Evolutionary conservation across 148 eudicot genomes (phyloP).

Genomic region (Rhododendron kiyosumense): DNA sequence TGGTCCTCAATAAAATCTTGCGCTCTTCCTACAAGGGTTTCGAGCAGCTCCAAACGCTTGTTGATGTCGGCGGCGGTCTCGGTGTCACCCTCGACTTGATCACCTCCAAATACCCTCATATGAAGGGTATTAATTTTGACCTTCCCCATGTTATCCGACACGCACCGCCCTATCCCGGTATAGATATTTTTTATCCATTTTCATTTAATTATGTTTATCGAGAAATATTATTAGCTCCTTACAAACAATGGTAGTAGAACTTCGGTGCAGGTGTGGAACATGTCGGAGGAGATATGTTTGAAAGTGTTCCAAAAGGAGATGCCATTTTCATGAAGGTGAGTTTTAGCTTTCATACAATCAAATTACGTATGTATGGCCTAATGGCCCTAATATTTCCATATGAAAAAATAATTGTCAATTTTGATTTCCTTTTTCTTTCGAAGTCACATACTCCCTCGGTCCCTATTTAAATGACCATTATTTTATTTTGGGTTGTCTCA

Average conservation of each 20-base stretch:
- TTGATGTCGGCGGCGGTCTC: conserved; percentile 74
- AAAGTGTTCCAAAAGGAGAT: neutral
- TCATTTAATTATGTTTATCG: neutral
- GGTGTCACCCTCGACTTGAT: conserved; percentile 65
- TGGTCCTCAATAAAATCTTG: conserved; percentile 53
- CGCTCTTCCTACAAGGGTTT: conserved; percentile 49
- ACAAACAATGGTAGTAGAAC: neutral
- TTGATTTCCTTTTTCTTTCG: neutral
- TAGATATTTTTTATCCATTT: neutral
- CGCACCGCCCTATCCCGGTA: conserved; percentile 60
- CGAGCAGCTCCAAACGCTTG: conserved; percentile 38
- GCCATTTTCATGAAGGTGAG: neutral
- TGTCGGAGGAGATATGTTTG: neutral
- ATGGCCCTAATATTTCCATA: too few relatives aligned
- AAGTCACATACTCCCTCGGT: too few relatives aligned
- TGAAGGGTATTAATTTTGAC: conserved; percentile 72
- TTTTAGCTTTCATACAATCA: neutral
- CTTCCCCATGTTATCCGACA: conserved; percentile 61
- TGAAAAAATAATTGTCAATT: too few relatives aligned
- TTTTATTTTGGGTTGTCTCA: too few relatives aligned
- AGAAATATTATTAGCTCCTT: neutral
- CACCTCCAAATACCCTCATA: conserved; percentile 49
- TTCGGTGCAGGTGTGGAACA: neutral
- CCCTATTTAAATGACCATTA: too few relatives aligned
- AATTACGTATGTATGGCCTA: neutral